Evolutionary conservation across 257 asterid species (phyloP), one percentile per base, ranked within the genome.

Genomic region (Petunia secreta): DNA sequence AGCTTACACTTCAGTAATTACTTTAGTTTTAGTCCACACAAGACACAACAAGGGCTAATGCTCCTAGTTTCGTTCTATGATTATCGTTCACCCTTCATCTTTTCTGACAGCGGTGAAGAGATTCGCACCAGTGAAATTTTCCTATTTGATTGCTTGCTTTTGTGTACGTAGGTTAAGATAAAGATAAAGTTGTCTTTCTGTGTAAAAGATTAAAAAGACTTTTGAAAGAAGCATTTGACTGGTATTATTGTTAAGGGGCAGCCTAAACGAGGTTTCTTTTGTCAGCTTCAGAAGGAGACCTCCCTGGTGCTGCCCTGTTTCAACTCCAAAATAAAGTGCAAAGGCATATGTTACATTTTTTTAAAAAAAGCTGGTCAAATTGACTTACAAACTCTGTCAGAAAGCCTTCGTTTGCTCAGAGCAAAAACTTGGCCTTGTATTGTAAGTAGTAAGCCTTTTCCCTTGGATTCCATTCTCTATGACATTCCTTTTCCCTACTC

Each of bases 261-360:
- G 43, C 57, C 16, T 25, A 55, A 14, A 58, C 39, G 67, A 39
- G 62, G 59, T 50, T 77, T 63, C 64, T 58, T 59, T 58, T n/a
- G 81, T 82, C 63, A 77, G 82, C 65, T 40, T 75, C 43, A 54
- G 46, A 63, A 69, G 57, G 58, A 77, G 75, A 11, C 69, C 43
- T 34, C 8, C 67, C 5, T 63, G 15, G 3, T 34, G 2, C 1
- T 34, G 2, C 5, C 39, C 43, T 62, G 14, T 62, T 34, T 62
- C 67, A 62, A 8, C 43, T 62, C 38, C 15, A 8, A 62, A 2
- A 6, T 62, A 8, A 34, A 36, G 41, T 13, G 41, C 67, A 62
- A 40, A 62, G 4, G 39, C 43, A 62, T 25, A 62, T 62, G 15
- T 1, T 37, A 2, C 4, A 13, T 63, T 11, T 37, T 63, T 1